Evolutionary conservation across 2,329 filamentous ascomycete genomes (phyloP).

Genomic region (Colletotrichum echinochloae): DNA sequence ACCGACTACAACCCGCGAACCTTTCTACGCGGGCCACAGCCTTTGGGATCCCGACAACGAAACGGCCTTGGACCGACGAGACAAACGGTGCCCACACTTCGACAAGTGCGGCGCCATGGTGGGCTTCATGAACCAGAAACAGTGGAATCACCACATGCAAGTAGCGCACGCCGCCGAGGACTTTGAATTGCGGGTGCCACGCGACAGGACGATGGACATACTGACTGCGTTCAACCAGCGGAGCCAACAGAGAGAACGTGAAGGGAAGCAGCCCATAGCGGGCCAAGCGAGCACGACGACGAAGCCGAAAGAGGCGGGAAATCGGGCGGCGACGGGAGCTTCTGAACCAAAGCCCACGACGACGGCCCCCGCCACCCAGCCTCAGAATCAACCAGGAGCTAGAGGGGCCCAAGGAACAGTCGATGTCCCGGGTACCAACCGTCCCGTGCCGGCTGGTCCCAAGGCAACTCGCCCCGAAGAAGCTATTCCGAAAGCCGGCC

Average conservation of each 20-base stretch:
- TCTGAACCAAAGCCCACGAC: not conserved
- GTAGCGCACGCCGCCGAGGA: conserved; percentile 29
- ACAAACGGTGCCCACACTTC: conserved; percentile 41
- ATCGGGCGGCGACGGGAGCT: too few relatives aligned
- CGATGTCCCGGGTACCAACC: not conserved
- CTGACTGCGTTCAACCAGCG: not conserved
- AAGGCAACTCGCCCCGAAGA: not conserved
- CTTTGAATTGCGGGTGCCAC: conserved; percentile 9
- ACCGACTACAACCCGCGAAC: conserved; percentile 9
- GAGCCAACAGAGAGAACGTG: conserved; percentile 12
- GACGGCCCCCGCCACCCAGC: not conserved
- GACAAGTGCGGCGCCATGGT: conserved; percentile 41
- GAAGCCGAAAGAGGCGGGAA: not conserved
- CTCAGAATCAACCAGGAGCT: not conserved
- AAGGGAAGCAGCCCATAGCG: conserved; percentile 25
- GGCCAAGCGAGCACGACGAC: not conserved
- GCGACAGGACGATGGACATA: not conserved
- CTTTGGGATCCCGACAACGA: conserved; percentile 38
- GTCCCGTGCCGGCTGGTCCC: too few relatives aligned
- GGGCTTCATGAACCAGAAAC: conserved; percentile 39
- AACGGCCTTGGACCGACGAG: conserved; percentile 33
- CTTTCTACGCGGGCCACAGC: conserved; percentile 33
- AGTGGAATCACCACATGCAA: conserved; percentile 39
- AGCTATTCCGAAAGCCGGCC: not conserved
- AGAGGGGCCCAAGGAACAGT: not conserved